phyloP scores from a whole-genome alignment of 2,329 filamentous ascomycete species.

The Fusarium pilosicola region DNA sequence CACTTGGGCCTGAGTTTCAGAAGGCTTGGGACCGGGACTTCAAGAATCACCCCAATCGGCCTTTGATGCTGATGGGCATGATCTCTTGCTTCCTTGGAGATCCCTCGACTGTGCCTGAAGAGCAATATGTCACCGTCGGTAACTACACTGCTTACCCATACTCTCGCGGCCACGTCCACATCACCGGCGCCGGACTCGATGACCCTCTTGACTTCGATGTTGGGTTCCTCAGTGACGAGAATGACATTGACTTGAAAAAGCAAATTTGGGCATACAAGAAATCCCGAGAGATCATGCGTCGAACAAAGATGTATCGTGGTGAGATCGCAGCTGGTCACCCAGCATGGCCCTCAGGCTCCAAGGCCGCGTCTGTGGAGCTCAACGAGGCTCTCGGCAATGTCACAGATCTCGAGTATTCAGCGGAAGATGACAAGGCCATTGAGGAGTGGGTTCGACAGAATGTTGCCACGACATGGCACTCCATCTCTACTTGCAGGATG shows the following conservation, averaged over 20 bases:
- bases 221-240: conserved; percentile 64
- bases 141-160: conserved; percentile 58
- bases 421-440: conserved; percentile 61
- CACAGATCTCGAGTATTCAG: conserved; percentile 57
- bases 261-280: conserved; percentile 74
- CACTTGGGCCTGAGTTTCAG: conserved; percentile 63
- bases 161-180: conserved; percentile 70
- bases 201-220: conserved; percentile 65
- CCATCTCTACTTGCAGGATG: conserved; percentile 59
- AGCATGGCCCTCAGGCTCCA: conserved; percentile 53
- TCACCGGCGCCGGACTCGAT: conserved; percentile 55
- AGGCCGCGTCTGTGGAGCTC: conserved; percentile 57
- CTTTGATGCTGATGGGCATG: conserved; percentile 56
- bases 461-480: conserved; percentile 58
- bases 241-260: conserved; percentile 70
- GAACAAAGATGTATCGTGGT: conserved; percentile 64
- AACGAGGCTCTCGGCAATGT: conserved; percentile 50
- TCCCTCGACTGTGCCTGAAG: conserved; percentile 48
- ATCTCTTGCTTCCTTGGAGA: conserved; percentile 55
- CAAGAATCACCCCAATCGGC: conserved; percentile 53
- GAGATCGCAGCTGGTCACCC: conserved; percentile 57
- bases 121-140: conserved; percentile 63
- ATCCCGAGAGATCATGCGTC: conserved; percentile 68
- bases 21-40: conserved; percentile 67
- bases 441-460: conserved; percentile 56